Conservation (phyloP, 805 yeast species). For the Groenewaldozyma salmanticensis region DNA sequence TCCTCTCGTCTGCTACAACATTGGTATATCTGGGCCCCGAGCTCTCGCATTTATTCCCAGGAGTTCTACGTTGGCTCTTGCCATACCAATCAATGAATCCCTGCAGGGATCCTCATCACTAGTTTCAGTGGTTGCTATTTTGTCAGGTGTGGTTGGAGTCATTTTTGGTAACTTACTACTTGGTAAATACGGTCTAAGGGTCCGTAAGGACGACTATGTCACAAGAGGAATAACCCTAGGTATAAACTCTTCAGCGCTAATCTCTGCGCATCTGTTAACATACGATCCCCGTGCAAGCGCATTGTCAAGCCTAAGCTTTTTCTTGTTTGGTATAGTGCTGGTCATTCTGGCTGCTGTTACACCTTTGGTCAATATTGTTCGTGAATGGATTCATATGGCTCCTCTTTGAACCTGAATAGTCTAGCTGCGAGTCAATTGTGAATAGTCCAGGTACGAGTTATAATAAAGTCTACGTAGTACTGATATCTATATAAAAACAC, state of each 20-base stretch:
- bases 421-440: no score
- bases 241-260: conserved; percentile 72
- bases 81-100: conserved; percentile 61
- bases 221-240: conserved; percentile 72
- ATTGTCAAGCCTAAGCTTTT: conserved; percentile 61
- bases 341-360: conserved; percentile 55
- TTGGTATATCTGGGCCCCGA: conserved; percentile 52
- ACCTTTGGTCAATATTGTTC: conserved; percentile 41
- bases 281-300: conserved; percentile 76
- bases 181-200: conserved; percentile 32
- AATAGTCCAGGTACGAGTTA: not conserved
- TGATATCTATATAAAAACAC: not conserved
- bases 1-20: conserved; percentile 55
- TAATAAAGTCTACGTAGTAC: not conserved
- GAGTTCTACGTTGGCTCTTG: conserved; percentile 70
- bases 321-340: conserved; percentile 65
- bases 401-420: conserved; percentile 4
- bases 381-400: conserved; percentile 17
- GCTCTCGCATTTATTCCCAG: conserved; percentile 72
- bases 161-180: conserved; percentile 50
- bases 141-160: conserved; percentile 70
- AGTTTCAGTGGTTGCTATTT: conserved; percentile 70
- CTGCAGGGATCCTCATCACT: conserved; percentile 60
- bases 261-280: conserved; percentile 63
- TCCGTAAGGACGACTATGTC: conserved; percentile 56